Base-by-base conservation (phyloP, 441 rosid genomes). In the Iberis amara region DNA sequence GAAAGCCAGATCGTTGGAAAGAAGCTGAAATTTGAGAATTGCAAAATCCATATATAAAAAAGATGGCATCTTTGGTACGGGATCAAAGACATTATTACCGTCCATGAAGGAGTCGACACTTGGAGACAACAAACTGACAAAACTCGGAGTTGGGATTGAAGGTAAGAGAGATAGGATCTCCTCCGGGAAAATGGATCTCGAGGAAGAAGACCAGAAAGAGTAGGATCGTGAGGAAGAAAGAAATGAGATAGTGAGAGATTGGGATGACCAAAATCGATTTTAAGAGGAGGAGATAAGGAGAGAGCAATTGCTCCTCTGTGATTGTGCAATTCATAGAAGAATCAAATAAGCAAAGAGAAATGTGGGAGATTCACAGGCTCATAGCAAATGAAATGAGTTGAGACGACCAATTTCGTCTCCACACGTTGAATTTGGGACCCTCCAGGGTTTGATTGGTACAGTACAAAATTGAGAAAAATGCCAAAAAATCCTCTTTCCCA, bases 1-100 rank as follows among this genome's bases (percentile, higher is more conserved):
- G 89, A 76, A 37, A 89, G 80, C 97, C 97, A 89, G 0, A 89
- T 76, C 21, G 94, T 86, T n/a, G 75, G 79, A 68, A 79, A 61
- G 66, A 83, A 89, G 61, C 97, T 89, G 21, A 18, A 18, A 18
- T 1, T 65, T 64, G 46, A 8, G 54, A 32, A 47, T 27, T 5
- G 3, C 39, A 52, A 18, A 18, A 43, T 46, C 3, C 7, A 2
- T 39, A 45, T 7, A 14, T 45, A 15, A 59, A 18, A 18, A 18
- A 18, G 21, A 18, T 18, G 21, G 21, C 21, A 18, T 18, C 21
- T 18, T 18, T 18, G 21, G 2, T 1, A 18, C 3, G 3, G 21
- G 21, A 18, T 18, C 3, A 18, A 18, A 18, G 21, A 18, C 21
- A 18, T 18, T 18, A 10, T 23, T 46, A 86, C 97, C 86, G 75